These are phyloP conservation scores for Lachnellula arida DNA, from an alignment of 2,329 filamentous ascomycete genomes.

Conservation along the genomic window DNA sequence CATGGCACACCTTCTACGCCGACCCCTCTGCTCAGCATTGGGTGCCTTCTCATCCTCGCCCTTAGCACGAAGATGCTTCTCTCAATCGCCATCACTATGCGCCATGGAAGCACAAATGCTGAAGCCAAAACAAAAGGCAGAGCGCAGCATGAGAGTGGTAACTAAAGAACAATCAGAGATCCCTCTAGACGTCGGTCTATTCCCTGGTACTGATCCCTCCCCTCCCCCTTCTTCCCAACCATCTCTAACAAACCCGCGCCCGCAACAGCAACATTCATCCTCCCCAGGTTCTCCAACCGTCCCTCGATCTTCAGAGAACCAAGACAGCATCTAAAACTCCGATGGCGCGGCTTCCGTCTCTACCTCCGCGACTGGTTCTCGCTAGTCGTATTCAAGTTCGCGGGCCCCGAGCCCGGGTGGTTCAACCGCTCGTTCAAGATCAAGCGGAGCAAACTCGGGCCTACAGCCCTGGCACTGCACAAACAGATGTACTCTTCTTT, in stretches of 20 bases:
- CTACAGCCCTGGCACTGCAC: conserved; percentile 56
- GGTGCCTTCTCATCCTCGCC: conserved; percentile 1
- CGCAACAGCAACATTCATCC: conserved; percentile 29
- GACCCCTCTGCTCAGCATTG: conserved; percentile 17
- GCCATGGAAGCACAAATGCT: neutral
- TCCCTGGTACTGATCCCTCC: neutral
- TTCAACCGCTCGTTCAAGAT: conserved; percentile 37
- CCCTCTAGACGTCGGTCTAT: neutral
- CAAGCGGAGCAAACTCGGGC: conserved; percentile 38
- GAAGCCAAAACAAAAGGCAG: conserved; percentile 2
- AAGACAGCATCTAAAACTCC: conserved; percentile 15
- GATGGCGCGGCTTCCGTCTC: conserved; percentile 23
- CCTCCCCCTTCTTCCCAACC: neutral
- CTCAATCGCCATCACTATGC: conserved; percentile 10
- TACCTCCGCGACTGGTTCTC: conserved; percentile 18
- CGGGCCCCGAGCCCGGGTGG: conserved; percentile 14
- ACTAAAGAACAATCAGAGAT: conserved; percentile 14
- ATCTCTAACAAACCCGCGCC: conserved; percentile 33
- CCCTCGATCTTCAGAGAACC: conserved; percentile 6
- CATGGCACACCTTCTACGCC: conserved; percentile 25
- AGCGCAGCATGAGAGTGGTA: conserved; percentile 15
- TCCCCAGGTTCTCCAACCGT: conserved; percentile 21
- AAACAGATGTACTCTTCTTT: conserved; percentile 56
- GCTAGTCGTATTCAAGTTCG: conserved; percentile 15
- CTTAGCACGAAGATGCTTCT: conserved; percentile 21